Percentiles rank a stretch among this genome's conserved stretches.
Evolutionary conservation across 169 alveolate genomes (phyloP).

Genomic region (Cryptosporidium felis): DNA sequence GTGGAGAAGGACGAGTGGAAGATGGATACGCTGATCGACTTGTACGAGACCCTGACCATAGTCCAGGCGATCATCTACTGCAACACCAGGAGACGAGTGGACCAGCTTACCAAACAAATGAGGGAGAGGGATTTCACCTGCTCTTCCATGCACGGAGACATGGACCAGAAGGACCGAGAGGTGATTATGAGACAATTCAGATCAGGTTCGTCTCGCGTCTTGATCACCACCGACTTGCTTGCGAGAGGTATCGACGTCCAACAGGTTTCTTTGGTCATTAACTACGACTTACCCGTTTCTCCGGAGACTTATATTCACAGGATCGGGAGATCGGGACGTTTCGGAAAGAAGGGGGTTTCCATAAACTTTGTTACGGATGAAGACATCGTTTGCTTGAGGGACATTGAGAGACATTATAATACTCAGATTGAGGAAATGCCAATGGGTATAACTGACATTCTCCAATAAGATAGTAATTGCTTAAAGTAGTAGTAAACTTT

Average conservation of each 20-base stretch:
- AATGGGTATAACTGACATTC: constrained; percentile 88
- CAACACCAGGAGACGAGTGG: constrained; percentile 97
- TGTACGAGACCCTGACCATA: constrained; percentile 97
- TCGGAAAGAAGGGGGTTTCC: constrained; percentile 99
- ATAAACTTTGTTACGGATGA: constrained; percentile 95
- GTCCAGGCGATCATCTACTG: constrained; percentile 98
- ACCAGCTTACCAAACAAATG: constrained; percentile 92
- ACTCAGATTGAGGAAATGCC: constrained; percentile 99
- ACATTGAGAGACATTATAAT: constrained; percentile 96
- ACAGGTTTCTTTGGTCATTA: constrained; percentile 96
- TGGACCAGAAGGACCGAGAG: constrained; percentile 97
- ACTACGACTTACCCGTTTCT: constrained; percentile 96
- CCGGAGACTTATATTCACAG: constrained; percentile 98
- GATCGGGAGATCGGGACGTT: constrained; percentile 99
- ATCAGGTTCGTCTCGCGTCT: constrained; percentile 96
- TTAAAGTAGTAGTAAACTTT: constrained; percentile 13
- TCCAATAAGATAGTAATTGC: constrained; percentile 64
- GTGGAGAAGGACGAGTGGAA: constrained; percentile 98
- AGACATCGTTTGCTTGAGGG: constrained; percentile 93
- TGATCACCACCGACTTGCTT: constrained; percentile 98
- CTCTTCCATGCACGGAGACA: constrained; percentile 97
- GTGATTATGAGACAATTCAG: constrained; percentile 97
- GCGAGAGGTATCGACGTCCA: constrained; percentile 99
- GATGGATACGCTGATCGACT: constrained; percentile 93
- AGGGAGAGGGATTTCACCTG: constrained; percentile 94